Conservation (phyloP, 495 filamentous ascomycete genomes). For the Aspergillus hancockii region DNA sequence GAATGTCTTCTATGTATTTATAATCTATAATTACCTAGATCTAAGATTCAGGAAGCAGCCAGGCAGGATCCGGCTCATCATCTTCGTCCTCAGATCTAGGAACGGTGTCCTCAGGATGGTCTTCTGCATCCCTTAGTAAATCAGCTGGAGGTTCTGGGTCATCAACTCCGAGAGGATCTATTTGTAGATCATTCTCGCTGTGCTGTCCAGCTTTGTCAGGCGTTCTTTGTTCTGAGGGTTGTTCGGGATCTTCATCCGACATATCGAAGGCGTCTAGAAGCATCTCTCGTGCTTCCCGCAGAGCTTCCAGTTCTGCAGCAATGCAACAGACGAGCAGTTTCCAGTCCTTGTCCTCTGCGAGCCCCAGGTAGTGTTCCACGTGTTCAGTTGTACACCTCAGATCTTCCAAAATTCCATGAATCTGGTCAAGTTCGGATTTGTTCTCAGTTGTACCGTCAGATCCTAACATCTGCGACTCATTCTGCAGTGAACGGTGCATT, state of each 20-base stretch:
- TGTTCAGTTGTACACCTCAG: conserved; percentile 41
- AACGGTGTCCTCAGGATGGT: conserved; percentile 23
- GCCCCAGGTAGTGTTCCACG: conserved; percentile 40
- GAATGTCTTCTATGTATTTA: background rate
- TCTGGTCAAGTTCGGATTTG: conserved; percentile 28
- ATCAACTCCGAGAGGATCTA: conserved; percentile 29
- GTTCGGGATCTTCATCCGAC: conserved; percentile 25
- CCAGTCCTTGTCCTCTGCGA: conserved; percentile 65
- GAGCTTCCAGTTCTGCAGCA: conserved; percentile 84
- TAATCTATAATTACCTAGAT: background rate
- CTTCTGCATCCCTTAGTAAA: conserved; percentile 35
- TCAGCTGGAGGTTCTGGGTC: conserved; percentile 43
- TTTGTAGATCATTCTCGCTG: conserved; percentile 10
- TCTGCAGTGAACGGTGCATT: conserved; percentile 47
- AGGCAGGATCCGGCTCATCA: conserved; percentile 52
- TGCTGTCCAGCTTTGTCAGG: conserved; percentile 6
- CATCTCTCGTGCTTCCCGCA: conserved; percentile 67
- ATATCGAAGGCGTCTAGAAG: conserved; percentile 54
- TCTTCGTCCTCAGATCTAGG: conserved; percentile 46
- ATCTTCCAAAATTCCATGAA: conserved; percentile 42
- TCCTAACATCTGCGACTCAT: conserved; percentile 21
- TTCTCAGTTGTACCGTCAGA: conserved; percentile 16
- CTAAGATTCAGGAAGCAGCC: conserved; percentile 41
- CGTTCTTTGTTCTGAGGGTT: conserved; percentile 8
- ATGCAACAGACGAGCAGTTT: conserved; percentile 86